Percentiles rank a stretch among this genome's conserved stretches.
phyloP scores from a whole-genome alignment of 2,329 filamentous ascomycete genomes.

The Cercospora nicotianae region DNA sequence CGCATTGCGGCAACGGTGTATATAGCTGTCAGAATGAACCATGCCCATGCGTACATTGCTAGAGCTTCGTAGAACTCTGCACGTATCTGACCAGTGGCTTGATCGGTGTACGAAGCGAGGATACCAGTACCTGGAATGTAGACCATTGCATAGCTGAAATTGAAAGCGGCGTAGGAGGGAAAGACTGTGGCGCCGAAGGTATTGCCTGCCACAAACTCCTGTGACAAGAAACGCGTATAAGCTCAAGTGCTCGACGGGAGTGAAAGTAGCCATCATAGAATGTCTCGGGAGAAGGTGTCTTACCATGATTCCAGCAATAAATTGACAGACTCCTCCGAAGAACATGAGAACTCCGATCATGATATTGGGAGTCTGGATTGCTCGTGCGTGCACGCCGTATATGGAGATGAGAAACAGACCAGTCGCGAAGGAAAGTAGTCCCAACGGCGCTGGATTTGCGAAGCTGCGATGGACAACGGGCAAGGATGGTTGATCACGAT shows the following conservation, averaged over 20 bases:
- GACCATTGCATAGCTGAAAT: conserved; percentile 9
- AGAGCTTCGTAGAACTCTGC: background rate
- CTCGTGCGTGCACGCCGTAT: background rate
- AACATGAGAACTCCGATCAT: conserved; percentile 4
- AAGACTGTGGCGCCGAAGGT: conserved; percentile 6
- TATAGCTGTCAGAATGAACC: conserved; percentile 4
- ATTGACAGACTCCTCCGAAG: conserved; percentile 9
- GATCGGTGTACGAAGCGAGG: background rate
- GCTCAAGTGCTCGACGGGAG: too few species aligned
- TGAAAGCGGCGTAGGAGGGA: conserved; percentile 4
- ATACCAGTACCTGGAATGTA: conserved; percentile 7
- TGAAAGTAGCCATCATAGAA: background rate
- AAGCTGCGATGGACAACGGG: conserved; percentile 1
- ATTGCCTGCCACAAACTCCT: background rate
- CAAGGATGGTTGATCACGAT: background rate
- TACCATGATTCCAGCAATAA: conserved; percentile 6
- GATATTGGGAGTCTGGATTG: background rate
- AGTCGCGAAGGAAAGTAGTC: conserved; percentile 9
- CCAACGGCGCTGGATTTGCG: conserved; percentile 6
- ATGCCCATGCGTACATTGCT: conserved; percentile 6
- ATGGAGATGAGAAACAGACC: conserved; percentile 9
- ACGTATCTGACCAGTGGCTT: background rate
- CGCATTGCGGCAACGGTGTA: conserved; percentile 6
- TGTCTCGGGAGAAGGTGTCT: background rate
- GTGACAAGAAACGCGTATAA: too few species aligned